phyloP scores from a whole-genome alignment of 1,284 basidiomycete genomes.

The Crucibulum parvulum region DNA sequence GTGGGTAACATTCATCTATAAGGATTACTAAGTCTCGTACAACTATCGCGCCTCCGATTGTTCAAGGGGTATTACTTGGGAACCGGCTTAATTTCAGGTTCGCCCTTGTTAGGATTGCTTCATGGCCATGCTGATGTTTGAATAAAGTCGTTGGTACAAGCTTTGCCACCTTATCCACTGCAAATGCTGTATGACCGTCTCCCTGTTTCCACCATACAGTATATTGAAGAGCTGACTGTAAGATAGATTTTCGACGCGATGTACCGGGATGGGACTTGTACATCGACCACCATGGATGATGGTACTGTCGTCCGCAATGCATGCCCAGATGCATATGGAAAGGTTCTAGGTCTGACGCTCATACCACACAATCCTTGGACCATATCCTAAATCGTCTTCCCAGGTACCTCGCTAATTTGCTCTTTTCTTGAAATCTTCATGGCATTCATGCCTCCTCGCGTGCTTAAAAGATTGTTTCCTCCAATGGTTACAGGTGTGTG shows the following conservation, averaged over 20 bases:
- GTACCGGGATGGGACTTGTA: conserved; percentile 83
- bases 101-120: neutral
- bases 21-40: conserved; percentile 78
- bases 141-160: conserved; percentile 83
- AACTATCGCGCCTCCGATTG: conserved; percentile 73
- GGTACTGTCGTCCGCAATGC: conserved; percentile 65
- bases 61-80: conserved; percentile 72
- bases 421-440: conserved; percentile 83
- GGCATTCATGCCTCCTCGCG: conserved; percentile 73
- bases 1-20: neutral
- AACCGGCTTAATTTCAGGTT: conserved; percentile 66
- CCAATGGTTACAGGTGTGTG: conserved; percentile 68
- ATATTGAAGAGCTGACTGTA: too few relatives aligned
- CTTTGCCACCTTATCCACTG: conserved; percentile 83
- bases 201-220: neutral
- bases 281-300: conserved; percentile 60
- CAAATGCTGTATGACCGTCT: conserved; percentile 58
- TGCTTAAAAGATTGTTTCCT: conserved; percentile 77
- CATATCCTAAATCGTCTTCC: neutral
- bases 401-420: conserved; percentile 75
- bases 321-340: conserved; percentile 86
- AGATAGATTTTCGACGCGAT: conserved; percentile 68
- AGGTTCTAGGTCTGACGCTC: conserved; percentile 53
- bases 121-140: neutral
- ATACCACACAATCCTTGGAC: neutral